These are phyloP conservation scores for Penicillium desertorum DNA, from an alignment of 495 filamentous ascomycete genomes.

Conservation along the genomic window DNA sequence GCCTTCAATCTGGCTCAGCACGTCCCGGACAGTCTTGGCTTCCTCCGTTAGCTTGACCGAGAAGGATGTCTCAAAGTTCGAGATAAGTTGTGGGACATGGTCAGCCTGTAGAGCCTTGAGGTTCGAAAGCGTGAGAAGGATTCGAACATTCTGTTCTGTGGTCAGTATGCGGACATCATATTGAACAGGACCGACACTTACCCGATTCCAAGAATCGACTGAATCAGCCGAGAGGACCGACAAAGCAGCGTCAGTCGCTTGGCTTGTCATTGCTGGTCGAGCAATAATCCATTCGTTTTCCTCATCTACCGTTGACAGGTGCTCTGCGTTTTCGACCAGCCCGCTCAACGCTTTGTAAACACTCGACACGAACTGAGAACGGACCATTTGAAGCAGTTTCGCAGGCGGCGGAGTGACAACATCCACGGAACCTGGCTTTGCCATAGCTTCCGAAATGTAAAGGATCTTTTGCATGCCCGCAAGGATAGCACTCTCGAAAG, in stretches of 20 bases:
- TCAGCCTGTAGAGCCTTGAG: conserved; percentile 74
- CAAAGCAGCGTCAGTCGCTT: conserved; percentile 32
- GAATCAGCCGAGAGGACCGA: conserved; percentile 50
- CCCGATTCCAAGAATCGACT: conserved; percentile 66
- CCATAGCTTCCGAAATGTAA: conserved; percentile 81
- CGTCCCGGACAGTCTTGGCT: conserved; percentile 81
- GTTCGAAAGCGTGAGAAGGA: conserved; percentile 90
- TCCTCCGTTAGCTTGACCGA: conserved; percentile 90
- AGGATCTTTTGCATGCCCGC: conserved; percentile 88
- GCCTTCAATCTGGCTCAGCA: conserved; percentile 82
- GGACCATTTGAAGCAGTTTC: conserved; percentile 82
- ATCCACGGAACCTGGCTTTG: conserved; percentile 62
- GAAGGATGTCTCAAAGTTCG: conserved; percentile 86
- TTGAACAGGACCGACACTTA: conserved; percentile 45
- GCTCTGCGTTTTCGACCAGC: conserved; percentile 93
- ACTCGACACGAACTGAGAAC: conserved; percentile 82
- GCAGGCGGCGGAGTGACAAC: conserved; percentile 79
- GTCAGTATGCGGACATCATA: conserved; percentile 20
- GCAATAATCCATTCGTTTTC: conserved; percentile 54
- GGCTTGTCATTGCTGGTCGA: conserved; percentile 28
- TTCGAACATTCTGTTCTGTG: conserved; percentile 72
- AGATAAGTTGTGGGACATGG: conserved; percentile 76
- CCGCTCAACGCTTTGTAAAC: conserved; percentile 90
- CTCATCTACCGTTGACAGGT: conserved; percentile 56
- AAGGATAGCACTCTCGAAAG: conserved; percentile 76